Evolutionary conservation across 352 stramenopile genomes (phyloP).

Genomic region (Peronosclerospora sorghi): DNA sequence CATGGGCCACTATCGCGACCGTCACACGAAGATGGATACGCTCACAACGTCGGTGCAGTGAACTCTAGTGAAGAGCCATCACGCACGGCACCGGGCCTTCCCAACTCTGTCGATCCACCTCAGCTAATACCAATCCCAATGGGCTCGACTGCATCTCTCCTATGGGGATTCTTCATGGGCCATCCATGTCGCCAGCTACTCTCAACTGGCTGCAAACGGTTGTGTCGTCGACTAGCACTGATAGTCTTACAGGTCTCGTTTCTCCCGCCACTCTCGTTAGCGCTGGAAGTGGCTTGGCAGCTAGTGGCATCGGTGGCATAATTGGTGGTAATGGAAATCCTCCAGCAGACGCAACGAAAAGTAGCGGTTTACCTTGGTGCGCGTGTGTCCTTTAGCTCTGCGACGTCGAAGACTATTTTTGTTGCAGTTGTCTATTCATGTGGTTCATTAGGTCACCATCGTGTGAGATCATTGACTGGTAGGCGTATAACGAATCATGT

Average conservation of each 20-base stretch:
- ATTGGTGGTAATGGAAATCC: slow-evolving; percentile 5
- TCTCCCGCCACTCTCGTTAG: slow-evolving; percentile 39
- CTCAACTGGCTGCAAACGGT: slow-evolving; percentile 73
- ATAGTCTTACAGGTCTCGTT: slow-evolving; percentile 48
- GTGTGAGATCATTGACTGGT: slow-evolving; percentile 80
- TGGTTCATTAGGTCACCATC: slow-evolving; percentile 30
- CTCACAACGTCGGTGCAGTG: background rate
- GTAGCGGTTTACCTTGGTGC: slow-evolving; percentile 20
- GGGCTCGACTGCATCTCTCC: slow-evolving; percentile 45
- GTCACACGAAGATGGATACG: slow-evolving; percentile 1
- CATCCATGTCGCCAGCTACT: slow-evolving; percentile 66
- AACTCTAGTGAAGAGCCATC: background rate
- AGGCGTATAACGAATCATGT: slow-evolving; percentile 66
- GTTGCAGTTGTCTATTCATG: background rate
- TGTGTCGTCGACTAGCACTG: slow-evolving; percentile 45
- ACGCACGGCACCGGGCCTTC: background rate
- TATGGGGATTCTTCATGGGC: slow-evolving; percentile 33
- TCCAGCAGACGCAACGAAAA: slow-evolving; percentile 13
- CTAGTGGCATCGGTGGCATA: too few species aligned
- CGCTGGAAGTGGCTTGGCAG: slow-evolving; percentile 9
- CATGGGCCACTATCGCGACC: slow-evolving; percentile 13
- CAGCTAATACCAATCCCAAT: slow-evolving; percentile 26
- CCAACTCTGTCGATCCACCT: slow-evolving; percentile 35
- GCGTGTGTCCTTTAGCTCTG: background rate
- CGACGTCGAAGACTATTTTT: background rate